Conservation (phyloP, 345 rosid genomes). For the Moricandia moricandioides region DNA sequence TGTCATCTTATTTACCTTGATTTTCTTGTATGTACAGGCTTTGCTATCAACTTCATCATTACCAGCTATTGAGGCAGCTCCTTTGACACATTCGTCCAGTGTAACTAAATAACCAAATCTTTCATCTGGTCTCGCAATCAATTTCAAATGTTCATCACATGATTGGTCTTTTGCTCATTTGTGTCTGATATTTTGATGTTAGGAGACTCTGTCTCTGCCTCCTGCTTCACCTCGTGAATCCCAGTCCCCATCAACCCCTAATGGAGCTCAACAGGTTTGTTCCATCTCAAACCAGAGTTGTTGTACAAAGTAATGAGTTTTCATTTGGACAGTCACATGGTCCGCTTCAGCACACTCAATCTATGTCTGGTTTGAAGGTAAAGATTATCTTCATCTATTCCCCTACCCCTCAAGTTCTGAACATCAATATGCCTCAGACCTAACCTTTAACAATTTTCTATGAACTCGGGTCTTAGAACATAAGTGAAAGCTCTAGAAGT, state of each 20-base stretch:
- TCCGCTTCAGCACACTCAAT: constrained; percentile 30
- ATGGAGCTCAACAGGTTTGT: constrained; percentile 55
- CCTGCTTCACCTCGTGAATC: constrained; percentile 37
- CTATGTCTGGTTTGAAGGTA: constrained; percentile 37
- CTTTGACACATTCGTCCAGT: constrained; percentile 37
- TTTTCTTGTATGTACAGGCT: constrained; percentile 36
- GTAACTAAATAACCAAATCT: constrained; percentile 34
- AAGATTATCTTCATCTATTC: background rate
- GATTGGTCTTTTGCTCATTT: too few species aligned
- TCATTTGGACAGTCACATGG: constrained; percentile 39
- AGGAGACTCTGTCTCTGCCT: constrained; percentile 50
- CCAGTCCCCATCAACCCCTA: constrained; percentile 29
- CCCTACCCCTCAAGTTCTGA: background rate
- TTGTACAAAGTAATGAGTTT: too few species aligned
- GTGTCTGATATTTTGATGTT: too few species aligned
- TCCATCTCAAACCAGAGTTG: background rate
- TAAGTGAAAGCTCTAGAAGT: constrained; percentile 27
- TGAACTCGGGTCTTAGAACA: constrained; percentile 25
- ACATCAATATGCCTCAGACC: background rate
- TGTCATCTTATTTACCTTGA: background rate
- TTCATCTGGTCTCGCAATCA: background rate
- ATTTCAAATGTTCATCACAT: background rate
- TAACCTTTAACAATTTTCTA: background rate
- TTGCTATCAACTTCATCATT: constrained; percentile 32
- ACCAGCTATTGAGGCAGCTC: constrained; percentile 41